Evolutionary conservation across 306 rosid genomes (phyloP).

Genomic region (Malus sieversii): DNA sequence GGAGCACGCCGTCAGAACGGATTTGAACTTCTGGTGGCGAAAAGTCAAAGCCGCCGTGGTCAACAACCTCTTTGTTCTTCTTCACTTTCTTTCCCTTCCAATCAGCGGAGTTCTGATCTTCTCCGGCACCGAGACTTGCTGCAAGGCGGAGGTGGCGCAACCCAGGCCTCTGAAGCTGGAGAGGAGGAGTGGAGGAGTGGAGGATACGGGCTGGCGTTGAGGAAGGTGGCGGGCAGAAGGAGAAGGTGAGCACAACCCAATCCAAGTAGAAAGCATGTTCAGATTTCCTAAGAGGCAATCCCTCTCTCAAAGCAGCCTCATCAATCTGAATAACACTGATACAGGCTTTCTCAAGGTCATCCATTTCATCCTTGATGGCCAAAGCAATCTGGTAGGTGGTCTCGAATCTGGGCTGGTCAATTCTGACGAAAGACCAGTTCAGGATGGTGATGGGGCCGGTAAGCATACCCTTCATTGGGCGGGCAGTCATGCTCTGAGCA

Average conservation of each 20-base stretch:
- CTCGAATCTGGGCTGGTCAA: conserved; percentile 84
- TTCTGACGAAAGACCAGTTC: conserved; percentile 89
- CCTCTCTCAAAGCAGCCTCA: conserved; percentile 93
- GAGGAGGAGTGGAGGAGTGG: no score
- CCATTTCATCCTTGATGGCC: conserved; percentile 90
- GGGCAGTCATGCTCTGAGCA: conserved; percentile 44
- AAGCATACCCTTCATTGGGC: conserved; percentile 99
- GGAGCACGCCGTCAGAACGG: no score
- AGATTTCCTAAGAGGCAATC: conserved; percentile 78
- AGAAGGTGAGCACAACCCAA: conserved; percentile 61
- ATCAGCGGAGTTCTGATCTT: no score
- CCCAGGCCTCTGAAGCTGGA: no score
- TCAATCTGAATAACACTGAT: conserved; percentile 76
- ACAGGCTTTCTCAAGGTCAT: conserved; percentile 79
- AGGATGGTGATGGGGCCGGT: conserved; percentile 95
- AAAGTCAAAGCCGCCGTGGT: no score
- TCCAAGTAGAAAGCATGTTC: conserved; percentile 82
- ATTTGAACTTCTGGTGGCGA: no score
- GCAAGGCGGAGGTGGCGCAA: no score
- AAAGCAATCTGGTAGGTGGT: conserved; percentile 84
- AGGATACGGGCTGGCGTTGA: no score
- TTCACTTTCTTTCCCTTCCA: no score
- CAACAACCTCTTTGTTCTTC: no score
- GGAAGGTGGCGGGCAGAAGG: no score
- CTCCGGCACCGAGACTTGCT: no score